Evolutionary conservation across 495 filamentous ascomycete species (phyloP), one percentile per base, ranked within the genome.

Genomic region (Penicillium dipodomyicola): DNA sequence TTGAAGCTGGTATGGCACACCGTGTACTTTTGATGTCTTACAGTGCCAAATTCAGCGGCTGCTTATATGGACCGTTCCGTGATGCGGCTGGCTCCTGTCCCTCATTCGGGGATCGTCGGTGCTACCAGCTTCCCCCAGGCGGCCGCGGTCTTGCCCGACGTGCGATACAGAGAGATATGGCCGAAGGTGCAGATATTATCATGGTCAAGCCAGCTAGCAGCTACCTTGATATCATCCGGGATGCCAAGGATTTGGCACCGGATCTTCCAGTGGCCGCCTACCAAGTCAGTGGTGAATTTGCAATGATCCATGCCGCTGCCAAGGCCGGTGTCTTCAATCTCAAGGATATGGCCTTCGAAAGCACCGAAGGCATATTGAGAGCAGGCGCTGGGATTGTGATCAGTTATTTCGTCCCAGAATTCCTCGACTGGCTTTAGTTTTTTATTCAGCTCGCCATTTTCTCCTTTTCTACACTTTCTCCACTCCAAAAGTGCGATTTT

Each of bases 291-390:
- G 94, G 94, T 56, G 94, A 98, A 75, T 98, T 87, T 71, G 92
- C 94, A 40, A 98, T 97, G 95, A 96, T 98, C 46, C 91, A 96
- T 67, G 94, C 94, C 4, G 94, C 81, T 35, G 94, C 95, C 20
- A 94, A 95, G 72, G 92, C 94, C 10, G 94, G 94, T 0, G 94
- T 98, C n/a, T 98, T 97, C 68, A 92, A 96, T 70, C 76, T 98
- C 68, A 95, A 92, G 74, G 80, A 87, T 3, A 97, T 97, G 91
- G 95, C 90, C 0, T 93, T 95, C 67, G 94, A 98, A 72, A 86
- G 87, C 56, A 91, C 91, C 0, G 88, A 97, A 67, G 89, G 93
- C 2, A 97, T 98, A 56, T 72, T 98, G 48, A 82, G 94, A 59
- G 94, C 94, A 43, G 94, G 94, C 27, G 94, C 95, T 12, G 89